phyloP scores from a whole-genome alignment of 164 flowering plant species.

The Vitis cinerea region DNA sequence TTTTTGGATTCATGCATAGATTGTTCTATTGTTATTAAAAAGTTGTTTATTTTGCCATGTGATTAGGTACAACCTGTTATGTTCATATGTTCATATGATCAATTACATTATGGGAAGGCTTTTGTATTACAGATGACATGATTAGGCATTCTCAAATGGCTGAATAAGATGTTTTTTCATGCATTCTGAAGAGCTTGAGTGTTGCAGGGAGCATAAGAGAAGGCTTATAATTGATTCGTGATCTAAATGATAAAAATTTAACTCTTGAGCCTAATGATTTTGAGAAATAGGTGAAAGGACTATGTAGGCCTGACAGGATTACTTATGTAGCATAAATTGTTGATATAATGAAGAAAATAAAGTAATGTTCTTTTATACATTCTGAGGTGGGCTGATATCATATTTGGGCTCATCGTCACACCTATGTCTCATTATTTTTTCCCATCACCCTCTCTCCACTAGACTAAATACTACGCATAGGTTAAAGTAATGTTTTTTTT shows the following conservation, averaged over 20 bases:
- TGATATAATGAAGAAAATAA: conserved; percentile 58
- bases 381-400: no score
- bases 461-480: no score
- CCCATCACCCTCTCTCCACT: no score
- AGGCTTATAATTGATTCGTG: conserved; percentile 65
- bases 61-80: no score
- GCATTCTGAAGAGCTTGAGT: conserved; percentile 61
- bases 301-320: conserved; percentile 61
- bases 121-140: conserved; percentile 62
- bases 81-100: no score
- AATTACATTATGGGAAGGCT: no score
- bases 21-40: no score
- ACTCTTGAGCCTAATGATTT: conserved; percentile 31
- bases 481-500: no score
- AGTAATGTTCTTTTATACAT: neutral
- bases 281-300: conserved; percentile 61
- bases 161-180: conserved; percentile 37
- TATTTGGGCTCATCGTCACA: no score
- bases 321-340: conserved; percentile 71
- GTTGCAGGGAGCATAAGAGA: conserved; percentile 59
- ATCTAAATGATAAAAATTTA: conserved; percentile 41
- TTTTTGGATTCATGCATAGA: no score
- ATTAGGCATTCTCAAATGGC: conserved; percentile 41
- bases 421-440: no score
- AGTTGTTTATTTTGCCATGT: no score